A percentile compares a stretch with the other conserved stretches of the same genome.
phyloP scores from a whole-genome alignment of 225 moss, liverwort and hornwort species.

The Pleurozium schreberi region DNA sequence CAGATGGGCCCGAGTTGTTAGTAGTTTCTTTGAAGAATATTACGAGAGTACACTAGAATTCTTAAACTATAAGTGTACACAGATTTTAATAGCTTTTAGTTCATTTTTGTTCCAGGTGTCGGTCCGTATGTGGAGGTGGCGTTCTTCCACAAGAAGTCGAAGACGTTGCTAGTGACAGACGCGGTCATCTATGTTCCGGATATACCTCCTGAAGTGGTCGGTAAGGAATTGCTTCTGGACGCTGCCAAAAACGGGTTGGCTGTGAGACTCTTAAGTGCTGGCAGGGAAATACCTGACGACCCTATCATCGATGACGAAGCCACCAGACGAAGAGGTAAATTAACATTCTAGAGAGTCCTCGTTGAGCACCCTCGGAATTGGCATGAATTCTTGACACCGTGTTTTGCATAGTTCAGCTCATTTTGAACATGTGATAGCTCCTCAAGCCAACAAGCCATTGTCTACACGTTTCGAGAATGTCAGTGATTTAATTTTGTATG shows the following conservation, averaged over 20 bases:
- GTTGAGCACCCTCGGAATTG: background rate
- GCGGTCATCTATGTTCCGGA: conserved; percentile 92
- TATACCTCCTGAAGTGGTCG: conserved; percentile 75
- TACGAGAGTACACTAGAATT: background rate
- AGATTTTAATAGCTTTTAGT: background rate
- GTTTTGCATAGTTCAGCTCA: background rate
- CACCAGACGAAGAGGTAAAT: conserved; percentile 62
- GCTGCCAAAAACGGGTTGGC: conserved; percentile 93
- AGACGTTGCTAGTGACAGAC: conserved; percentile 86
- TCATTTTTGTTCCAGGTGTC: conserved; percentile 43
- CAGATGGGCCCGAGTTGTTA: background rate
- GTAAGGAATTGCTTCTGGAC: conserved; percentile 39
- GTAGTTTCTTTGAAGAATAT: background rate
- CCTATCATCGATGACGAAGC: conserved; percentile 62
- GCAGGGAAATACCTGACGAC: conserved; percentile 63
- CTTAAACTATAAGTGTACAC: background rate
- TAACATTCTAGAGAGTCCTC: background rate
- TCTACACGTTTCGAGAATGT: background rate
- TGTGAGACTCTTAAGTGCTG: conserved; percentile 73
- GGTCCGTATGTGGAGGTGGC: conserved; percentile 98
- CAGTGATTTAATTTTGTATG: background rate
- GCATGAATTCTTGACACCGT: background rate
- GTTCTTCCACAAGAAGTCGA: conserved; percentile 69
- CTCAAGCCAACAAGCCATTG: background rate
- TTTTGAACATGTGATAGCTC: background rate